Conservation (phyloP, 1,139 yeast species). For the Kurtzmaniella quercitrusa region DNA sequence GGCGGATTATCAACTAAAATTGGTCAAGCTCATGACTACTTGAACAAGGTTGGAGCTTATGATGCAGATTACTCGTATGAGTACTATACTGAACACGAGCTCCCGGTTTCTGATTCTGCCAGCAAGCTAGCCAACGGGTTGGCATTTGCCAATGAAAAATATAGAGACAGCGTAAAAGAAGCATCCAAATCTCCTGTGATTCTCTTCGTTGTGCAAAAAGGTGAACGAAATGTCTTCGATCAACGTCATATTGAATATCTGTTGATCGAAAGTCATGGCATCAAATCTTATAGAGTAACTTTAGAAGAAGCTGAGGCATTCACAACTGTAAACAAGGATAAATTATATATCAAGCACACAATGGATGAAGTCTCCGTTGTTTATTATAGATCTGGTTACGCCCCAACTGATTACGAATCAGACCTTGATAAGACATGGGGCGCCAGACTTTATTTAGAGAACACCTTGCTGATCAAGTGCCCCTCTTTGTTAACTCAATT, state of each 20-base stretch:
- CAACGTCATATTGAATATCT: conserved; percentile 81
- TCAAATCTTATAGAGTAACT: conserved; percentile 62
- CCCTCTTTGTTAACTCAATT: conserved; percentile 87
- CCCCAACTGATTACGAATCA: conserved; percentile 66
- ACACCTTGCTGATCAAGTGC: conserved; percentile 78
- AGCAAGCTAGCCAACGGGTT: conserved; percentile 64
- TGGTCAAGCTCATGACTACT: conserved; percentile 66
- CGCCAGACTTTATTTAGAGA: conserved; percentile 67
- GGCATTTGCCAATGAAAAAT: conserved; percentile 59
- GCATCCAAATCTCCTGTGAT: conserved; percentile 36
- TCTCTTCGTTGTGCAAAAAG: conserved; percentile 76
- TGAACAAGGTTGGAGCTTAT: conserved; percentile 56
- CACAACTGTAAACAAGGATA: conserved; percentile 38
- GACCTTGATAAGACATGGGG: conserved; percentile 63
- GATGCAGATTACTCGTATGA: conserved; percentile 28
- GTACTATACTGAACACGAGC: conserved; percentile 43
- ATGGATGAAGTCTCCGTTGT: conserved; percentile 80
- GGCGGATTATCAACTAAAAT: conserved; percentile 85
- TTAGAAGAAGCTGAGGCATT: conserved; percentile 52
- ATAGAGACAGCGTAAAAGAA: conserved; percentile 22
- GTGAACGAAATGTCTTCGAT: conserved; percentile 86
- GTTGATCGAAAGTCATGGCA: conserved; percentile 50
- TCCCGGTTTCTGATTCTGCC: conserved; percentile 68
- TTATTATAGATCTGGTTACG: conserved; percentile 85
- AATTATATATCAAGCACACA: conserved; percentile 48